Evolutionary conservation across 1,284 basidiomycete genomes (phyloP), one percentile per base, ranked within the genome.

Genomic region (Ustilago tritici): DNA sequence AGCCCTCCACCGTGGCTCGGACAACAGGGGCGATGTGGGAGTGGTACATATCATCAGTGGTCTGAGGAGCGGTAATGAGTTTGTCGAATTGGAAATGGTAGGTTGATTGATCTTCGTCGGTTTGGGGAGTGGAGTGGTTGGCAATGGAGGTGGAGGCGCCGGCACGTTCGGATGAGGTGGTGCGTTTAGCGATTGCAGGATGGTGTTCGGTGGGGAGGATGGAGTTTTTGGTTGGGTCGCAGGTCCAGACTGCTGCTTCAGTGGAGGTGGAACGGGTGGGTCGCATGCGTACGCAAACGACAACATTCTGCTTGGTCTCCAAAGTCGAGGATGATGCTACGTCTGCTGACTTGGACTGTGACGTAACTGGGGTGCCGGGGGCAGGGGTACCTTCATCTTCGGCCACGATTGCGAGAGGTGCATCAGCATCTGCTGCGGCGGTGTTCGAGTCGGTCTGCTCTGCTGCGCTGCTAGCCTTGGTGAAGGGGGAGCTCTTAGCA

Each of bases 1-100:
- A 98, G 11, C 95, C 96, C 59, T 97, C 94, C 93, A 98, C 97
- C 12, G 95, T 93, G 19, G 94, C 93, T 72, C 87, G 82, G 1
- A 90, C 88, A 11, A 90, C 82, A 0, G 88, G 88, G 0, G 87
- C 83, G 49, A 90, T 88, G 77, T 88, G 87, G 8, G 76, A 68
- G n/a, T 85, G 79, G 76, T 89, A 90, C 65, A 85, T 78, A 35
- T 67, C 67, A 12, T 76, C 75, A 0, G 83, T 82, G 19, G 65
- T 60, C 43, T 78, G 76, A 4, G 61, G 40, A 2, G 65, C 70
- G 0, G 64, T 50, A 23, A 83, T 63, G 61, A 86, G 72, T 19
- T 78, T 76, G 70, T 86, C 84, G 63, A 83, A 86, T 32, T 75
- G 65, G 56, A 86, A 86, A 43, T 80, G 68, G 62, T 86, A 86